Evolutionary conservation across 1,284 basidiomycete genomes (phyloP).

Genomic region (Puccinia brachypodii): DNA sequence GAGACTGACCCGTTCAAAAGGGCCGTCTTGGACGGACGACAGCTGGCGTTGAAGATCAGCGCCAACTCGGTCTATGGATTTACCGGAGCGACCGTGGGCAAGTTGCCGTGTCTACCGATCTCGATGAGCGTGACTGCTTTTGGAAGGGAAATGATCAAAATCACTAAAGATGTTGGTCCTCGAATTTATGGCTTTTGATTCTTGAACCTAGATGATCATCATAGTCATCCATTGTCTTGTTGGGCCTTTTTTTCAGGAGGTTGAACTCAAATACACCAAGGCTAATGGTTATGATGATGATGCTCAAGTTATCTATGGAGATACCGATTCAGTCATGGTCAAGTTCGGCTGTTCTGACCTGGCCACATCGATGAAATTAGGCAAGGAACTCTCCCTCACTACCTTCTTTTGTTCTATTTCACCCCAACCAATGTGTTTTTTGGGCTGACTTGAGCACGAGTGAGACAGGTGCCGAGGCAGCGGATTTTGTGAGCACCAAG

Average conservation of each 20-base stretch:
- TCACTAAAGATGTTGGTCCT: constrained; percentile 72
- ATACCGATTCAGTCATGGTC: constrained; percentile 98
- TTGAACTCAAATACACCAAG: constrained; percentile 80
- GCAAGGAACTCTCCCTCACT: constrained; percentile 59
- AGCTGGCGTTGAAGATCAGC: constrained; percentile 91
- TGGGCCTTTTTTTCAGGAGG: constrained; percentile 63
- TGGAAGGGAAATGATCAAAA: constrained; percentile 92
- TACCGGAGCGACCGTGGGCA: constrained; percentile 91
- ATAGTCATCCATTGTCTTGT: background rate
- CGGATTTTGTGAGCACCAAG: constrained; percentile 83
- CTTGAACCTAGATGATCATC: background rate
- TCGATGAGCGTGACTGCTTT: constrained; percentile 59
- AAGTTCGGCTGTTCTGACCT: constrained; percentile 86
- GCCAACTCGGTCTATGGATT: constrained; percentile 98
- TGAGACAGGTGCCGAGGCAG: constrained; percentile 79
- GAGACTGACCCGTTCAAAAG: constrained; percentile 93
- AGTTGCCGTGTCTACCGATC: constrained; percentile 86
- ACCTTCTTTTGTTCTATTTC: background rate
- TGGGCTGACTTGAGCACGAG: background rate
- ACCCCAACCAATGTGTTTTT: background rate
- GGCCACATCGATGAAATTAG: constrained; percentile 78
- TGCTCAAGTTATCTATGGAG: constrained; percentile 90
- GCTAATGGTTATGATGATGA: constrained; percentile 81
- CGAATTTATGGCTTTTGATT: background rate
- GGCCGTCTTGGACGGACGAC: constrained; percentile 89